A percentile compares a stretch with the other conserved stretches of the same genome.
Conservation (phyloP, 305 asterid species). For the Rubia tinctorum region DNA sequence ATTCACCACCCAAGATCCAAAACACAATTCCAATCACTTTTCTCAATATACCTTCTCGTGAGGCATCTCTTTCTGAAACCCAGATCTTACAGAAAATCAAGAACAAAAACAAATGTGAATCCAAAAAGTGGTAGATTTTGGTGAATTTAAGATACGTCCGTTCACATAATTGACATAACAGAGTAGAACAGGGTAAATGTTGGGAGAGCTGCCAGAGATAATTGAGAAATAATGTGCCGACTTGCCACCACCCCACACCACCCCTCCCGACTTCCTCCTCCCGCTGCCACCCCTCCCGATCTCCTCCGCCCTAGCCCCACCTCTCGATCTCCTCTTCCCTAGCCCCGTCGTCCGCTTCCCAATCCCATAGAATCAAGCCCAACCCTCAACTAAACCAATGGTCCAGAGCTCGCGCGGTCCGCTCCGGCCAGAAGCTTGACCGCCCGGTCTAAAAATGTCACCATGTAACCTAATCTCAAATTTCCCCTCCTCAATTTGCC, state of each 20-base stretch:
- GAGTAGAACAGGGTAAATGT: constrained; percentile 10
- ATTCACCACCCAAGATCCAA: constrained; percentile 61
- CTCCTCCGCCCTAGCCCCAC: no score
- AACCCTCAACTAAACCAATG: constrained; percentile 87
- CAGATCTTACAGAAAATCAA: constrained; percentile 21
- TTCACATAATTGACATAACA: constrained; percentile 15
- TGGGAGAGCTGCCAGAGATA: not conserved
- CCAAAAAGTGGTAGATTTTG: not conserved
- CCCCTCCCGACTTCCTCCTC: no score
- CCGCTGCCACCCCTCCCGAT: no score
- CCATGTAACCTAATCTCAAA: no score
- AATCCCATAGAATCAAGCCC: constrained; percentile 42
- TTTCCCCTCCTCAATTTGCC: no score
- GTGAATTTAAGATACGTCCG: constrained; percentile 6
- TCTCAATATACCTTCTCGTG: constrained; percentile 21
- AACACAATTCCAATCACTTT: constrained; percentile 16
- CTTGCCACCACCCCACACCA: no score
- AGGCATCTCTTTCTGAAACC: constrained; percentile 33
- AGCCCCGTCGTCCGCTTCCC: not conserved
- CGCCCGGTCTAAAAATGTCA: constrained; percentile 43
- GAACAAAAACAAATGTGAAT: not conserved
- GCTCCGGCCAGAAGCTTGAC: constrained; percentile 71
- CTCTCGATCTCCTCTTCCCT: constrained; percentile 11
- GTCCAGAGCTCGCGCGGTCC: constrained; percentile 85
- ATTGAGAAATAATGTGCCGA: no score